Evolutionary conservation across 768 basidiomycete genomes (phyloP), one percentile per base, ranked within the genome.

Genomic region (Hygrophoropsis aurantiaca): DNA sequence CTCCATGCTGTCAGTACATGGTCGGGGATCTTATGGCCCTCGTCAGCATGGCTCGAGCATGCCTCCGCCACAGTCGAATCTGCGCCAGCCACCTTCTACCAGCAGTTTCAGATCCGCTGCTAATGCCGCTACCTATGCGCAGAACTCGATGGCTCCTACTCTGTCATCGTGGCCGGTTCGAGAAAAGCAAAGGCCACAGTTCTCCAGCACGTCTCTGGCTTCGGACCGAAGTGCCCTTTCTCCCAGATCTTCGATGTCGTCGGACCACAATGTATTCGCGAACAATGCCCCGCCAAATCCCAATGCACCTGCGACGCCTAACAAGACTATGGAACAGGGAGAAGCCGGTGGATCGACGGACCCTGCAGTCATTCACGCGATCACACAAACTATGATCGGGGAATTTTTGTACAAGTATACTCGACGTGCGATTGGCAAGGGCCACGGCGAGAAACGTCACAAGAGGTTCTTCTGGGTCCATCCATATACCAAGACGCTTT

Each of bases 391-490:
- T 19, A 99, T 99, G 97, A 98, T 98, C 55, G 95, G 97, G 41
- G 95, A 98, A 74, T 97, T 94, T 70, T 67, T 99, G 72, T 91
- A 90, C 79, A 98, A 98, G 75, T 97, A 99, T 69, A 97, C 95
- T 8, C 79, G 95, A 42, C 80, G 82, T 47, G 71, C 89, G 15
- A 82, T 98, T 58, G 92, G 94, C 19, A 94, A 90, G 67, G 94
- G 92, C 11, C 80, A 93, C 62, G 90, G 90, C 18, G 87, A 92
- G 64, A 85, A 82, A 64, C 74, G 94, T 42, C 97, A 99, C 68
- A 85, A 83, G 65, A 78, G 97, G 30, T 99, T 94, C 82, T 97
- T 98, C 79, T 99, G 97, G 97, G 85, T 99, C n/a, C 95, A 98
- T 68, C 97, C 97, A 16, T 99, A 98, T 64, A 98, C 94, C 33